A percentile compares a stretch with the other conserved stretches of the same genome.
Evolutionary conservation across 1,284 basidiomycete species (phyloP).

Genomic region (Trichosporon sp.): DNA sequence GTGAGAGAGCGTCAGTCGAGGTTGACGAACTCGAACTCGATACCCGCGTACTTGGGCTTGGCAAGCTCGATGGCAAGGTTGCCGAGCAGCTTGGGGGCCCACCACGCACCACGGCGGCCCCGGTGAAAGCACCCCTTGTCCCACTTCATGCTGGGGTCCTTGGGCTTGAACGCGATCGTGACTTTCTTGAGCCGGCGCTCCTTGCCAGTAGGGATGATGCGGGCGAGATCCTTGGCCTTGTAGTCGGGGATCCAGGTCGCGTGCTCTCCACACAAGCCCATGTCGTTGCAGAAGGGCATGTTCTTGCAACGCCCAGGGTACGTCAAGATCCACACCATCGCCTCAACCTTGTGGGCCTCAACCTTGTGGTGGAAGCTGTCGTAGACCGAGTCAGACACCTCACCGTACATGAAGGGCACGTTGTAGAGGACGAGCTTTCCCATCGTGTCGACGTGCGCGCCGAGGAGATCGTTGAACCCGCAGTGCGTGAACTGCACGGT

Average conservation of each 20-base stretch:
- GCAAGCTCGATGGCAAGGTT: not conserved
- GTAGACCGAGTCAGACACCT: not conserved
- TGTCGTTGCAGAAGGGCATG: not conserved
- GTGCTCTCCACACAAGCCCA: not conserved
- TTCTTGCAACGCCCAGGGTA: not conserved
- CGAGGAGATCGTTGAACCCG: not conserved
- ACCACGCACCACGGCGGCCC: not conserved
- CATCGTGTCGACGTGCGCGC: not conserved
- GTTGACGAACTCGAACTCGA: not conserved
- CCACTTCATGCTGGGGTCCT: slow-evolving; percentile 4
- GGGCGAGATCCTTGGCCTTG: not conserved
- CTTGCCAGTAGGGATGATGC: not conserved
- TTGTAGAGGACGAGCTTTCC: not conserved
- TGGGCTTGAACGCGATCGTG: not conserved
- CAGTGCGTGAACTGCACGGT: not conserved
- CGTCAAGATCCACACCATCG: not conserved
- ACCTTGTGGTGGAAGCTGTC: not conserved
- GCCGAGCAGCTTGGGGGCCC: not conserved
- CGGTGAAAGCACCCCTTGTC: not conserved
- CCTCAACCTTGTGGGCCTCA: not conserved
- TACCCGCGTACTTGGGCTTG: not conserved
- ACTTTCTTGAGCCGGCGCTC: not conserved
- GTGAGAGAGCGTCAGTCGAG: not conserved
- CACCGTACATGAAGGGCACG: not conserved
- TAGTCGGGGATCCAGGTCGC: not conserved